Evolutionary conservation across 805 yeast species (phyloP), one percentile per base, ranked within the genome.

Genomic region (Myxozyma monticola): DNA sequence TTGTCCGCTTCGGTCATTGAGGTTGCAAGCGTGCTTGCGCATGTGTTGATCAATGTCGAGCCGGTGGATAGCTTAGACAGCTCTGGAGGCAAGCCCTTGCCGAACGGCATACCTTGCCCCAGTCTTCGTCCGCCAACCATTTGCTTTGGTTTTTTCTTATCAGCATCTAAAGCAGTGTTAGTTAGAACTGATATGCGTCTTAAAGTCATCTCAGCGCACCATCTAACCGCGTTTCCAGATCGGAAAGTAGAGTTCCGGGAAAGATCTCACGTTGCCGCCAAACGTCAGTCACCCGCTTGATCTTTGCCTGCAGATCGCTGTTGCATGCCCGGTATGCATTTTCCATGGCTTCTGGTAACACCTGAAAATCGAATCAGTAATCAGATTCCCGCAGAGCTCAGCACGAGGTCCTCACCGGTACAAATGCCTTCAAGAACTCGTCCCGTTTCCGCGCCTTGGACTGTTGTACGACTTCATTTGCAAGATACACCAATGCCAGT

Each of bases 391-490:
- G n/a, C n/a, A n/a, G n/a, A n/a, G n/a, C n/a, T n/a, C n/a, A n/a
- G n/a, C n/a, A n/a, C n/a, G 20, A 4, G 18, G 7, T 8, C 37
- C 64, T 7, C 46, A 75, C 76, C 1, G 65, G 62, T 10, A 79
- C 74, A 66, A 85, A 88, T 2, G 80, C 82, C 7, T 67, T 69
- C 2, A 83, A 66, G 57, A 84, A 83, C 41, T 80, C 86, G 3
- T 70, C 69, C 60, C 77, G 80, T 51, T 77, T 74, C 60, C 81
- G 79, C 29, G 83, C 81, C 51, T 82, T 74, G 2, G 89, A 80
- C 63, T 85, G 85, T 66, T 88, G 96, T 1, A 87, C 84, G 20
- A 88, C 82, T 58, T 88, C 96, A 65, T 88, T 88, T 44, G 85
- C 83, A 12, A 88, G 70, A 62, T 88, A 88, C 21, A 88, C 72